Base-by-base conservation (phyloP, 2,329 filamentous ascomycete species). In the Nigrospora sphaerica region DNA sequence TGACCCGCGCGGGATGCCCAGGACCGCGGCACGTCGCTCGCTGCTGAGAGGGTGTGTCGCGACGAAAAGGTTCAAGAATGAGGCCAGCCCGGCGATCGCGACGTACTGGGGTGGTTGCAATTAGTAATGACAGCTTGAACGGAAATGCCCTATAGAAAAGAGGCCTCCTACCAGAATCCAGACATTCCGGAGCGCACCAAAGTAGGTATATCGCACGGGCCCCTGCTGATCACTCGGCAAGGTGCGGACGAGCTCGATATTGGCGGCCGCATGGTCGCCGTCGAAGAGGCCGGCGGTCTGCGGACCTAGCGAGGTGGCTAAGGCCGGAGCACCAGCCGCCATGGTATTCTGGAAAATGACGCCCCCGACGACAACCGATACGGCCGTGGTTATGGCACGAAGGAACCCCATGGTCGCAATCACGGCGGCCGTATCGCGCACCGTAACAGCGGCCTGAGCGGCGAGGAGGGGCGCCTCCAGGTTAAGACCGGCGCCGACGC, bases 401-500 rank as follows among this genome's bases (percentile, higher is more conserved):
- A 80, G 61, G 57, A 85, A 85, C 12, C 70, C 68, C 57, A 81
- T 82, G 3, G 79, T 81, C 0, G 78, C 74, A 0, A 81, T 84
- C 13, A 79, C 81, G 2, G 78, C 75, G 2, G 80, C 81, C 44
- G 84, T 78, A 47, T 86, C 81, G 12, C 70, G 64, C 7, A 73
- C 74, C 14, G 72, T 68, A 35, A 86, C 78, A 12, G 74, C 75
- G 3, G 78, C 74, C 55, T 88, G 85, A 6, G 88, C 71, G 0
- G 79, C 77, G 34, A 85, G 75, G 19, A 85, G 67, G 0, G 80
- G 81, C 0, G 77, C 65, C 58, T 84, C 80, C 60, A 84, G 81
- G 57, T 81, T 79, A 34, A 80, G 75, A 0, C 81, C 81, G 6
- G 80, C 72, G 19, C 81, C 82, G 6, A 79, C 56, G n/a, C 80